phyloP scores from a whole-genome alignment of 768 basidiomycete genomes.

The Amanita rubescens region DNA sequence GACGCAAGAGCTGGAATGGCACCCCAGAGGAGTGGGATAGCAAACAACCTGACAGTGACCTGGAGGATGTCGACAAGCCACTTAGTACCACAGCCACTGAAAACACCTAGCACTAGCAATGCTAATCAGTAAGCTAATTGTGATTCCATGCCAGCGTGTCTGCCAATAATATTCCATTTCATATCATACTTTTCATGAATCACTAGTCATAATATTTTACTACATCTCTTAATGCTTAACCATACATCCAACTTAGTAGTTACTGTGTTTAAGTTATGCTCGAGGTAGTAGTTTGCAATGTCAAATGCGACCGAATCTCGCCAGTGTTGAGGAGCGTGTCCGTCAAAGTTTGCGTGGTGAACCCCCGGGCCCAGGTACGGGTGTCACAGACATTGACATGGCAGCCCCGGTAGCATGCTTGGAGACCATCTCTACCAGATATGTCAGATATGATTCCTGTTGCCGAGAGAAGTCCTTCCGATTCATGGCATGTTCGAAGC shows the following conservation, averaged over 20 bases:
- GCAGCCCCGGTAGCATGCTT: too few relatives aligned
- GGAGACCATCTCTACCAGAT: too few relatives aligned
- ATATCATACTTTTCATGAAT: neutral
- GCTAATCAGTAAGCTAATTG: neutral
- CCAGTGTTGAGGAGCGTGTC: too few relatives aligned
- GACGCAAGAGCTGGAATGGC: neutral
- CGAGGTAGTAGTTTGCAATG: neutral
- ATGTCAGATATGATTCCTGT: too few relatives aligned
- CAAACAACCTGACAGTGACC: neutral
- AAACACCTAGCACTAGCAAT: neutral
- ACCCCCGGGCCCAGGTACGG: conserved; percentile 36
- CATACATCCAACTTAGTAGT: neutral
- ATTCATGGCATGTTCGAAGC: too few relatives aligned
- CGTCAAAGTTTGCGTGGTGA: too few relatives aligned
- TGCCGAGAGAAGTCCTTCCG: too few relatives aligned
- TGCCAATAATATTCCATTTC: too few relatives aligned
- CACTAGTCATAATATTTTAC: neutral
- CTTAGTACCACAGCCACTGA: neutral
- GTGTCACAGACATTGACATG: too few relatives aligned
- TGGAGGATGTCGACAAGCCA: neutral
- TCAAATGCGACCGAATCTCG: too few relatives aligned
- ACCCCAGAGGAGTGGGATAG: neutral
- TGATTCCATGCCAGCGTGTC: neutral
- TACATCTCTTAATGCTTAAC: neutral
- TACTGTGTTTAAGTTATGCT: neutral